phyloP scores from a whole-genome alignment of 805 yeast species.

The Monosporozyma unispora region DNA sequence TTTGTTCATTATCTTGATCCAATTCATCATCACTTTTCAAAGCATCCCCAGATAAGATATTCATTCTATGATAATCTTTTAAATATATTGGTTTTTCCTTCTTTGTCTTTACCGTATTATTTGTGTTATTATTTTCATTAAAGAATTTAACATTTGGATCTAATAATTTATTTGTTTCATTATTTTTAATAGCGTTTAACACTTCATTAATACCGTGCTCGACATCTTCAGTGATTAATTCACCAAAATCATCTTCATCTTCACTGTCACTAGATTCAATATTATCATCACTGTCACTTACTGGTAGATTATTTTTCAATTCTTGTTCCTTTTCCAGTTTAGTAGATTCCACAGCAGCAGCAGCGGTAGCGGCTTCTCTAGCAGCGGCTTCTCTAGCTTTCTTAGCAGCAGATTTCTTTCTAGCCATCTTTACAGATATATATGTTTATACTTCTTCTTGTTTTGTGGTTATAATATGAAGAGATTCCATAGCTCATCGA shows the following conservation, averaged over 20 bases:
- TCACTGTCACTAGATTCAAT: constrained; percentile 24
- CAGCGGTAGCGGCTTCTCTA: constrained; percentile 7
- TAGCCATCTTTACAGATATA: constrained; percentile 70
- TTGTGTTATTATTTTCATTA: constrained; percentile 52
- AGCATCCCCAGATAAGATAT: constrained; percentile 58
- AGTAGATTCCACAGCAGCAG: constrained; percentile 1
- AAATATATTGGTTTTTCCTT: constrained; percentile 71
- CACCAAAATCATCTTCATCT: constrained; percentile 89
- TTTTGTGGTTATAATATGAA: background rate
- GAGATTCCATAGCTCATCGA: background rate
- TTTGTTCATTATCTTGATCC: constrained; percentile 13
- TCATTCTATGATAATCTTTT: constrained; percentile 88
- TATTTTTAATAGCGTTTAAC: constrained; percentile 54
- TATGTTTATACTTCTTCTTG: too few species aligned
- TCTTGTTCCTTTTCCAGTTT: constrained; percentile 4
- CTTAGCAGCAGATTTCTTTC: constrained; percentile 80
- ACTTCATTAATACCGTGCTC: constrained; percentile 73
- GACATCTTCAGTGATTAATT: constrained; percentile 74
- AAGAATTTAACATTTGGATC: constrained; percentile 69
- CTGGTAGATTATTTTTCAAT: background rate
- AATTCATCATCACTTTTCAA: constrained; percentile 46
- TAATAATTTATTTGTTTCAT: constrained; percentile 51
- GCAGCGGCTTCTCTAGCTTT: constrained; percentile 46
- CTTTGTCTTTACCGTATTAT: constrained; percentile 26
- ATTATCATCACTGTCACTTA: constrained; percentile 7